Conservation (phyloP, 257 asterid species). For the Penstemon newberryi region DNA sequence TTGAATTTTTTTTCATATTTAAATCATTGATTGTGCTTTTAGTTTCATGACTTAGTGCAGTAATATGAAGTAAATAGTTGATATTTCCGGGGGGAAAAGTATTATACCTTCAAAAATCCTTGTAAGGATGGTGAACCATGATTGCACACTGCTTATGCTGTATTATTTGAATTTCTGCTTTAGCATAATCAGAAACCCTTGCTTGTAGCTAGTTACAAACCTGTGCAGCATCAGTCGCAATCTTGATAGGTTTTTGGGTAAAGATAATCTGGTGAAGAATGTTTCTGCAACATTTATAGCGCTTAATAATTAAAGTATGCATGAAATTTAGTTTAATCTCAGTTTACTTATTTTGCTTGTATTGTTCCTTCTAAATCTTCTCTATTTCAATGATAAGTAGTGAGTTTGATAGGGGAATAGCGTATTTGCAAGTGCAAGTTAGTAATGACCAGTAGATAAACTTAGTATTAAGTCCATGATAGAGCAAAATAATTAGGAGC, state of each 20-base stretch:
- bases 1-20: neutral
- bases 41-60: constrained; percentile 16
- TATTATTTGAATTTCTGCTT: constrained; percentile 3
- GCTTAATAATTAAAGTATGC: constrained; percentile 4
- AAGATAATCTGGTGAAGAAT: constrained; percentile 4
- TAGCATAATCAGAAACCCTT: neutral
- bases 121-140: constrained; percentile 6
- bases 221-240: neutral
- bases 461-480: constrained; percentile 5
- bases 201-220: constrained; percentile 16
- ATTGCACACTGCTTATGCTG: neutral
- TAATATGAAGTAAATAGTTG: constrained; percentile 1
- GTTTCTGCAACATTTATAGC: constrained; percentile 14
- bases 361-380: neutral
- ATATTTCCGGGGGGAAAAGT: no score
- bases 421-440: neutral
- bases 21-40: neutral
- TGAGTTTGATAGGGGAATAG: neutral
- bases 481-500: constrained; percentile 5
- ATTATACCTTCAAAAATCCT: no score
- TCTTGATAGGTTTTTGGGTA: neutral
- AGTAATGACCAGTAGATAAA: constrained; percentile 4
- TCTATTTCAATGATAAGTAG: neutral
- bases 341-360: neutral
- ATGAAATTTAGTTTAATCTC: constrained; percentile 2